Conservation (phyloP, 2,329 filamentous ascomycete genomes). For the Dendrostoma leiphaemia region DNA sequence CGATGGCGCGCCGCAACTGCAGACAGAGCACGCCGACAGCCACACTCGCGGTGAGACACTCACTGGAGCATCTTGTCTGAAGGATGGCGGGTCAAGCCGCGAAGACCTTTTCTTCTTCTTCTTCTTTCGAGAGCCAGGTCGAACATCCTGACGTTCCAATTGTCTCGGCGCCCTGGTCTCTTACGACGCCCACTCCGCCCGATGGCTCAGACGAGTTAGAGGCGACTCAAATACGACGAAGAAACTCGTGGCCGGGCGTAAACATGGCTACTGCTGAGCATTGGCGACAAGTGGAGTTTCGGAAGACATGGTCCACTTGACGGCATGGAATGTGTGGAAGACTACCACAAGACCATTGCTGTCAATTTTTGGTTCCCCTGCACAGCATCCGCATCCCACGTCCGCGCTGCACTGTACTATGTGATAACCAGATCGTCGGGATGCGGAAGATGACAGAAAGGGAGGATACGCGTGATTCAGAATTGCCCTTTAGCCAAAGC, state of each 20-base stretch:
- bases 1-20: constrained; percentile 1
- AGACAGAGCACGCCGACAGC: not conserved
- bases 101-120: no score
- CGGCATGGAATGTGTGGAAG: constrained; percentile 1
- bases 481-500: not conserved
- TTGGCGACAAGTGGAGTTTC: not conserved
- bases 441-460: not conserved
- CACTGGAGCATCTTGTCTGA: not conserved
- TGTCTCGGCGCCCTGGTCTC: constrained; percentile 7
- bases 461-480: no score
- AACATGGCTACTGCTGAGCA: not conserved
- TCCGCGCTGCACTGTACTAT: constrained; percentile 14
- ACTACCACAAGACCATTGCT: not conserved
- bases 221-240: not conserved
- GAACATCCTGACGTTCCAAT: not conserved
- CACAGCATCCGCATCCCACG: constrained; percentile 3
- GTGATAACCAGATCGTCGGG: constrained; percentile 18
- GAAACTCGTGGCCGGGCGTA: not conserved
- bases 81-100: constrained; percentile 13
- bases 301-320: not conserved
- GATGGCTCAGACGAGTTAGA: not conserved
- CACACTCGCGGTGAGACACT: constrained; percentile 4
- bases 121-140: not conserved
- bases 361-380: constrained; percentile 2
- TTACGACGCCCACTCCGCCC: not conserved